phyloP scores from a whole-genome alignment of 768 basidiomycete species.

The Panaeolus papilionaceus region DNA sequence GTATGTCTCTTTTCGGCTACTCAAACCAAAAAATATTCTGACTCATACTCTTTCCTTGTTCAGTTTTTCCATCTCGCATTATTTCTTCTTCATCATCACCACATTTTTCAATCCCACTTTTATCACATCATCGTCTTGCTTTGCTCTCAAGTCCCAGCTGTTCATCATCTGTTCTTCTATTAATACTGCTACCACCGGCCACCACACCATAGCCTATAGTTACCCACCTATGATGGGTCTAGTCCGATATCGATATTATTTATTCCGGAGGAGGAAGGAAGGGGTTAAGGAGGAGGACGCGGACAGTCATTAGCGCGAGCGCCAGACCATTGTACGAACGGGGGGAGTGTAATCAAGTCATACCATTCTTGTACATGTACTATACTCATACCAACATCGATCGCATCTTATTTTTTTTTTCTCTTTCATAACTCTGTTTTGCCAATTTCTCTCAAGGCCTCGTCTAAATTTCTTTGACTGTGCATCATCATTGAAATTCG shows the following conservation, averaged over 20 bases:
- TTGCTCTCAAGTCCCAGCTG: constrained; percentile 24
- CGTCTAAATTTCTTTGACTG: constrained; percentile 24
- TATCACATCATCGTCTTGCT: constrained; percentile 20
- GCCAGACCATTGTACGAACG: constrained; percentile 33
- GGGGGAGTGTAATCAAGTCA: constrained; percentile 41
- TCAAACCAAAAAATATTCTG: not conserved
- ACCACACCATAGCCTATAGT: constrained; percentile 25
- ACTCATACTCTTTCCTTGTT: not conserved
- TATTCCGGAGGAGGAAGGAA: constrained; percentile 24
- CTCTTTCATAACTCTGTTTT: constrained; percentile 17
- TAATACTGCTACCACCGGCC: constrained; percentile 28
- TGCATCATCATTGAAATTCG: constrained; percentile 4
- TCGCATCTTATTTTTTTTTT: constrained; percentile 33
- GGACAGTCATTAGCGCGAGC: constrained; percentile 22
- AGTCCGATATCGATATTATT: constrained; percentile 27
- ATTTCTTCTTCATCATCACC: constrained; percentile 12
- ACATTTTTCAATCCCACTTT: constrained; percentile 17
- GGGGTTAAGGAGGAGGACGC: constrained; percentile 14
- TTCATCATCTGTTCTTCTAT: constrained; percentile 23
- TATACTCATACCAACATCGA: constrained; percentile 32
- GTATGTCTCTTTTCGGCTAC: constrained; percentile 3
- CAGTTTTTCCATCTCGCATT: constrained; percentile 1
- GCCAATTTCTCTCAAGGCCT: not conserved
- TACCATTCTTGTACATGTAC: constrained; percentile 42
- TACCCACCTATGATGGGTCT: constrained; percentile 26